Base-by-base conservation (phyloP, 305 asterid genomes). In the Fraxinus dipetala region DNA sequence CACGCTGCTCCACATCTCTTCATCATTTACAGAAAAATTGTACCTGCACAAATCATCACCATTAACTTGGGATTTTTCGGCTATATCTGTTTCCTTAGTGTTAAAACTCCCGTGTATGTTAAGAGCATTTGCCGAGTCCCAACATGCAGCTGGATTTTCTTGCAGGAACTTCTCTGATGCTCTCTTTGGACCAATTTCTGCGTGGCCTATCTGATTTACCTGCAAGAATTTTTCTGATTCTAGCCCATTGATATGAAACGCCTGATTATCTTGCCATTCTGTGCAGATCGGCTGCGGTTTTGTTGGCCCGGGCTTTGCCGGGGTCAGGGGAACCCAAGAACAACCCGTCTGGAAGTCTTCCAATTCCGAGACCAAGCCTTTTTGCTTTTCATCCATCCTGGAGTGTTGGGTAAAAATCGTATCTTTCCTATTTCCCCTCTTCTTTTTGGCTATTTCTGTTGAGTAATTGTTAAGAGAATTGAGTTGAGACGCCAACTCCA, bases 271-370 rank as follows among this genome's bases (percentile, higher is more conserved):
- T 73, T 85, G 87, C 85, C 75, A 75, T 51, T 81, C 83, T 72
- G 81, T 26, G 86, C 89, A 85, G 89, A 90, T 87, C 88, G 85
- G 86, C 72, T 81, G 84, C 86, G 76, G 78, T 70, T 76, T 67
- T 45, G 78, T 56, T 14, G 86, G 77, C 78, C 84, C 74, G 80
- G 89, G 91, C 86, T 92, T 92, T 32, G 89, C 91, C 1, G 97
- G 95, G 83, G 97, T 93, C 75, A 77, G 67, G 13, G 95, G 94
- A 72, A 91, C 79, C 98, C 96, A 92, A 16, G 90, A 82, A 83
- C 80, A 81, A 73, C 84, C 86, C 56, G 69, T 83, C 78, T 61
- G 89, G 82, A 83, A 73, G 78, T 85, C 87, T 40, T 79, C 76
- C 28, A 72, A 75, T 59, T 89, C 22, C n/a, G 88, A 77, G 83